phyloP scores from a whole-genome alignment of 805 yeast species.

The Myxozyma neglecta region DNA sequence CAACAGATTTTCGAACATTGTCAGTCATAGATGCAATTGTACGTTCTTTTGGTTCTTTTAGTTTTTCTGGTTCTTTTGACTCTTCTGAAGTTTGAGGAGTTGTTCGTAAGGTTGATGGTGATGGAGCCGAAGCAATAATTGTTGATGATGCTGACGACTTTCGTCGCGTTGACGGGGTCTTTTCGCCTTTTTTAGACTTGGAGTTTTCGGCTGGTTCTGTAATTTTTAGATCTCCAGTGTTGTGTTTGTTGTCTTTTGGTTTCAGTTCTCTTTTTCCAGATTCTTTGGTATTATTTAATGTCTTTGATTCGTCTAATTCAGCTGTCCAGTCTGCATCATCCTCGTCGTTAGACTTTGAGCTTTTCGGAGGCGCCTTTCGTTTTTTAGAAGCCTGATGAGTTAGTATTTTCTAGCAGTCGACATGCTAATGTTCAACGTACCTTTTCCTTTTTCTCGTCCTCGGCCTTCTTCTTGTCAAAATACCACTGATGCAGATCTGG shows the following conservation, averaged over 20 bases:
- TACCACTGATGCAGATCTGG: constrained; percentile 35
- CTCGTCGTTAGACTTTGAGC: too few species aligned
- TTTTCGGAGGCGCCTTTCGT: neutral
- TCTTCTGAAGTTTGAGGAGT: neutral
- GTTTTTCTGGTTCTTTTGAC: neutral
- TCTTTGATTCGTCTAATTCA: too few species aligned
- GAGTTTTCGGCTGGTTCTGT: too few species aligned
- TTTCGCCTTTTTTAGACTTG: neutral
- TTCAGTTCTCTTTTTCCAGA: too few species aligned
- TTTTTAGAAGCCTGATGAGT: neutral
- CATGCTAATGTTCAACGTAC: neutral
- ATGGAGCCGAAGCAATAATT: neutral
- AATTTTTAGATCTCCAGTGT: too few species aligned
- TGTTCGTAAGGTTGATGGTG: neutral
- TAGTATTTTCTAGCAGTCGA: neutral
- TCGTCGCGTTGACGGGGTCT: neutral
- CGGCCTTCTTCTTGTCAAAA: constrained; percentile 5
- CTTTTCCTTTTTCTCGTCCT: constrained; percentile 23
- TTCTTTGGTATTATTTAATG: too few species aligned
- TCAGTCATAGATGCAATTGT: constrained; percentile 25
- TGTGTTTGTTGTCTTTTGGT: too few species aligned
- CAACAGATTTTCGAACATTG: constrained; percentile 53
- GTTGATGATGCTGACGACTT: constrained; percentile 4
- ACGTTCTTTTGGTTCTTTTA: neutral
- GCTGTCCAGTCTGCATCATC: too few species aligned